Evolutionary conservation across 2,329 filamentous ascomycete species (phyloP).

Genomic region (Whalleya microplaca): DNA sequence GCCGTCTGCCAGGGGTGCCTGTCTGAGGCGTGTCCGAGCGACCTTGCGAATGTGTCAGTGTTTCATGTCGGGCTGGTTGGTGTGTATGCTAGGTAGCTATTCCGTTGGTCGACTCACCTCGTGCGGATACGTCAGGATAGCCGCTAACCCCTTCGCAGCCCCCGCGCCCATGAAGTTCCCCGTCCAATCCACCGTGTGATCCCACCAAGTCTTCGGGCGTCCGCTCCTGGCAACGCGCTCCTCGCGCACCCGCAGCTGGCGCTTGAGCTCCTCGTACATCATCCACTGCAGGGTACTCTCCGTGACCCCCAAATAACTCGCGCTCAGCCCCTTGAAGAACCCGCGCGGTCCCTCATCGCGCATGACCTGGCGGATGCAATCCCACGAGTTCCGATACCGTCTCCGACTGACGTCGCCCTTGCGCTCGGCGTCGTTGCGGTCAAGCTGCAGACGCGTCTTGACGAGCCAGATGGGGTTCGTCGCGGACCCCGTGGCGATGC

Average conservation of each 20-base stretch:
- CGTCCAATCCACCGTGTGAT: conserved; percentile 75
- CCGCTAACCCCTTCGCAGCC: conserved; percentile 82
- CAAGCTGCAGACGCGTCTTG: conserved; percentile 89
- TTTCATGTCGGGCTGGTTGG: conserved; percentile 7
- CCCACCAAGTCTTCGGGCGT: conserved; percentile 69
- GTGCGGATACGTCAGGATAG: conserved; percentile 86
- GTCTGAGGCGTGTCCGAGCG: conserved; percentile 80
- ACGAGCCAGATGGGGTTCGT: conserved; percentile 98
- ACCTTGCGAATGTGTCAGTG: conserved; percentile 52
- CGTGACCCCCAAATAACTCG: conserved; percentile 87
- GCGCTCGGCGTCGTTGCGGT: conserved; percentile 76
- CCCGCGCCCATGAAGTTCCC: conserved; percentile 81
- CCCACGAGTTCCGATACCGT: conserved; percentile 83
- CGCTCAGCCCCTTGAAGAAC: conserved; percentile 87
- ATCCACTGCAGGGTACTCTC: conserved; percentile 94
- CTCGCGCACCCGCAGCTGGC: conserved; percentile 67
- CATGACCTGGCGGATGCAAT: conserved; percentile 83
- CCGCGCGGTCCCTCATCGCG: conserved; percentile 79
- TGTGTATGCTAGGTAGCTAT: background rate
- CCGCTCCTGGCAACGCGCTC: conserved; percentile 60
- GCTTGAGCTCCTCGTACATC: conserved; percentile 91
- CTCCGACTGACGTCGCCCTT: conserved; percentile 58
- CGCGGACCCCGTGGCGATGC: conserved; percentile 83
- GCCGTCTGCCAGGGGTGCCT: conserved; percentile 75
- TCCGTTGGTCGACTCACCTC: conserved; percentile 66